Conservation (phyloP, 2,329 filamentous ascomycete genomes). For the Claviceps paspali region DNA sequence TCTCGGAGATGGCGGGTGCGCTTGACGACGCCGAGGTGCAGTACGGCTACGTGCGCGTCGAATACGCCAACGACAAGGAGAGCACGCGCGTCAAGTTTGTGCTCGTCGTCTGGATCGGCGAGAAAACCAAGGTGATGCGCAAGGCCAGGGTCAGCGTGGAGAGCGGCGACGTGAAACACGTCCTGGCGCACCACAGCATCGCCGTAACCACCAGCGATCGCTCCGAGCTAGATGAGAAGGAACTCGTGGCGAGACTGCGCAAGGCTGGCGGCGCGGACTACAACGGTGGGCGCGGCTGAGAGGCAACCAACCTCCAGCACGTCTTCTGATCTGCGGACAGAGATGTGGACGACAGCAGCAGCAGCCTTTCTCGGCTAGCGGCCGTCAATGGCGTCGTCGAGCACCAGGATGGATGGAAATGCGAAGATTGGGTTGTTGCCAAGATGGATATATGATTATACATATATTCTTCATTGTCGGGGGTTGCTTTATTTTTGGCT, state of each 20-base stretch:
- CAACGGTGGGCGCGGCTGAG: slow-evolving; percentile 45
- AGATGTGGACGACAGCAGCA: too few species aligned
- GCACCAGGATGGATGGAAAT: too few species aligned
- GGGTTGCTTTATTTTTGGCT: too few species aligned
- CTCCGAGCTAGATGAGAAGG: slow-evolving; percentile 44
- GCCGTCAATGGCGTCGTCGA: too few species aligned
- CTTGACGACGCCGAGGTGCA: slow-evolving; percentile 46
- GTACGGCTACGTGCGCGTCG: slow-evolving; percentile 50
- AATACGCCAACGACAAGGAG: slow-evolving; percentile 59
- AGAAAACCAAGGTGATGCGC: slow-evolving; percentile 50
- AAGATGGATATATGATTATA: too few species aligned
- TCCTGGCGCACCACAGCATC: slow-evolving; percentile 49
- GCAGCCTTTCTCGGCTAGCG: too few species aligned
- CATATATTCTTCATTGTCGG: too few species aligned
- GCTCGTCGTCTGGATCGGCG: slow-evolving; percentile 54
- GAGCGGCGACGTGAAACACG: slow-evolving; percentile 48
- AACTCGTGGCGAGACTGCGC: slow-evolving; percentile 44
- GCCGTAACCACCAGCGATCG: slow-evolving; percentile 46
- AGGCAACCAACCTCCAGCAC: too few species aligned
- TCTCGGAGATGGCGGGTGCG: slow-evolving; percentile 38
- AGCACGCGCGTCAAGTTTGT: slow-evolving; percentile 53
- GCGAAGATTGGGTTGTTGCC: too few species aligned
- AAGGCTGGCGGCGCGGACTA: slow-evolving; percentile 58
- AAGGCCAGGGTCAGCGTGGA: slow-evolving; percentile 55
- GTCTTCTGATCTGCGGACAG: too few species aligned